Evolutionary conservation across 352 stramenopile species (phyloP).

Genomic region (Pythium guiyangense): DNA sequence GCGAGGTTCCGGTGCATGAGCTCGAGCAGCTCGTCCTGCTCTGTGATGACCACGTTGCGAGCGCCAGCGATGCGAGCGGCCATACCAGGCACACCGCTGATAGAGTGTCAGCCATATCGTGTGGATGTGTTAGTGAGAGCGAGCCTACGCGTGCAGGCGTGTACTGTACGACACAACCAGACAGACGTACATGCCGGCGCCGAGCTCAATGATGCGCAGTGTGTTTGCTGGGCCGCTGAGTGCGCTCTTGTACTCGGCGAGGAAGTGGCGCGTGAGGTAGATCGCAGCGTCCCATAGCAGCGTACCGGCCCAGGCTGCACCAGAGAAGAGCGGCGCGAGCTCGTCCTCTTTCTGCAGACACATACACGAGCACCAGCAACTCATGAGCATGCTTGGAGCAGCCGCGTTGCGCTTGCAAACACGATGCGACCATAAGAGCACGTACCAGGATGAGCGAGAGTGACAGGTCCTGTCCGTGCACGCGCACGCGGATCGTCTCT

Average conservation of each 20-base stretch:
- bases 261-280: constrained; percentile 51
- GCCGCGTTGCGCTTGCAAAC: background rate
- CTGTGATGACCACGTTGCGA: constrained; percentile 86
- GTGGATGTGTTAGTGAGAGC: too few species aligned
- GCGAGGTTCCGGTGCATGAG: constrained; percentile 78
- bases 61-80: constrained; percentile 77
- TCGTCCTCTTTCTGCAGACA: constrained; percentile 67
- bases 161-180: too few species aligned
- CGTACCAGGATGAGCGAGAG: constrained; percentile 64
- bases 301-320: constrained; percentile 91
- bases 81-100: constrained; percentile 91
- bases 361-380: constrained; percentile 2
- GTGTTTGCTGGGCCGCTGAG: constrained; percentile 23
- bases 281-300: constrained; percentile 86
- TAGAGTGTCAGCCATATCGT: background rate
- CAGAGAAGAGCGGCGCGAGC: constrained; percentile 91
- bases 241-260: constrained; percentile 37
- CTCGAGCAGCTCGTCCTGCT: constrained; percentile 87
- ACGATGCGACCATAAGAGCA: background rate
- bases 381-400: background rate
- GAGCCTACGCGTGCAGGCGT: background rate
- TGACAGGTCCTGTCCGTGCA: constrained; percentile 46
- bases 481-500: constrained; percentile 44
- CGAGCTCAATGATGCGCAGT: constrained; percentile 78
- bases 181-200: constrained; percentile 63